Conservation (phyloP, 257 asterid species). For the Solanum boliviense region DNA sequence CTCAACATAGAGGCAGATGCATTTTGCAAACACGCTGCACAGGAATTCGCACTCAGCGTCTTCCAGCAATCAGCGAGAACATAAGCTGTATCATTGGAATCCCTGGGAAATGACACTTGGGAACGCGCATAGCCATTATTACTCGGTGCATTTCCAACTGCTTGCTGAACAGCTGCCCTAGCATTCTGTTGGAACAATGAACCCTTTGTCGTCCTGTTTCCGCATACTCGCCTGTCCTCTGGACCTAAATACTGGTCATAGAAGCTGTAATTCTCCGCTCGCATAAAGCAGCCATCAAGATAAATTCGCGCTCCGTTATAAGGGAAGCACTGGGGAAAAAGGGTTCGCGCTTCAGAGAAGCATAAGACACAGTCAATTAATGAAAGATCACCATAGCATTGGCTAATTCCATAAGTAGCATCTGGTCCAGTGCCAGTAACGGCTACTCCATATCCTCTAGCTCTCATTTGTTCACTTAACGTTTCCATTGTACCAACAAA, state of each 20-base stretch:
- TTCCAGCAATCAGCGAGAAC: conserved; percentile 64
- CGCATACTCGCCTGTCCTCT: conserved; percentile 34
- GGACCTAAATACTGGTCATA: conserved; percentile 22
- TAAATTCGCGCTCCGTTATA: background rate
- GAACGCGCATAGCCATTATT: conserved; percentile 35
- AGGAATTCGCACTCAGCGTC: conserved; percentile 23
- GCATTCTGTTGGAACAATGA: conserved; percentile 21
- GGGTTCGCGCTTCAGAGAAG: conserved; percentile 6
- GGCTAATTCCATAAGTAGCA: conserved; percentile 2
- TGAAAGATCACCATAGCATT: conserved; percentile 23
- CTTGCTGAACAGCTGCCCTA: conserved; percentile 26
- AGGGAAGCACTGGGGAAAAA: conserved; percentile 6
- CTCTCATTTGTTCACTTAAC: background rate
- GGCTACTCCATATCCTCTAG: conserved; percentile 1
- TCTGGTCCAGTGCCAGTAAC: conserved; percentile 3
- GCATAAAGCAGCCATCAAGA: conserved; percentile 20
- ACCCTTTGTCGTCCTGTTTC: conserved; percentile 32
- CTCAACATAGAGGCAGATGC: conserved; percentile 30
- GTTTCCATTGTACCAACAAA: background rate
- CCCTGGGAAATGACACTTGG: conserved; percentile 11
- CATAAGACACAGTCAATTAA: conserved; percentile 9
- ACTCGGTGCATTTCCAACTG: conserved; percentile 26
- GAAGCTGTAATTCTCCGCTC: conserved; percentile 9
- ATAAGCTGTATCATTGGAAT: conserved; percentile 23
- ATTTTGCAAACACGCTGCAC: conserved; percentile 47